Evolutionary conservation across 148 eudicot species (phyloP).

Genomic region (Camellia sinensis): DNA sequence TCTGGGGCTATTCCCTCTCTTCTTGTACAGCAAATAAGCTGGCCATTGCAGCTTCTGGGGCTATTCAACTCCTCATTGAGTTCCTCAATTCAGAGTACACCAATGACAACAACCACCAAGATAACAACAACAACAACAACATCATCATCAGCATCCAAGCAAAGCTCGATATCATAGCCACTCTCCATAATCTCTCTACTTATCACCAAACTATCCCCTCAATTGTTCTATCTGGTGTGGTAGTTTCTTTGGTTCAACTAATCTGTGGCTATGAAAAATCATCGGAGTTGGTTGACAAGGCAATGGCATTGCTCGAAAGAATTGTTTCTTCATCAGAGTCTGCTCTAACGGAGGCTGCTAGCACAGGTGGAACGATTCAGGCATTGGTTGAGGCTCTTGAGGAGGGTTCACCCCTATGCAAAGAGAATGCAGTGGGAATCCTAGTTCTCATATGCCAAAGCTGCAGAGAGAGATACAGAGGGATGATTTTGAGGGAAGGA

Average conservation of each 20-base stretch:
- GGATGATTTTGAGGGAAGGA: slow-evolving; percentile 57
- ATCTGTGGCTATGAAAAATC: slow-evolving; percentile 44
- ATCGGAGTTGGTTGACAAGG: slow-evolving; percentile 54
- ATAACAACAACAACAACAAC: neutral
- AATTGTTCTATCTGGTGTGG: slow-evolving; percentile 29
- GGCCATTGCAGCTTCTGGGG: slow-evolving; percentile 49
- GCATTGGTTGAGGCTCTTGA: slow-evolving; percentile 62
- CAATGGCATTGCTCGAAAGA: slow-evolving; percentile 49
- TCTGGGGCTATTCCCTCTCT: slow-evolving; percentile 58
- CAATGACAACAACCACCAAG: neutral
- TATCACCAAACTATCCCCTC: slow-evolving; percentile 39
- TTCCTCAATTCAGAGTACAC: slow-evolving; percentile 18
- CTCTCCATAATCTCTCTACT: slow-evolving; percentile 60
- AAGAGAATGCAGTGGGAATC: slow-evolving; percentile 60
- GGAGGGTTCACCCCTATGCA: slow-evolving; percentile 51
- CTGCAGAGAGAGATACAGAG: slow-evolving; percentile 55
- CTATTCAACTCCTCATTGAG: slow-evolving; percentile 42
- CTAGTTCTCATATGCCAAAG: slow-evolving; percentile 48
- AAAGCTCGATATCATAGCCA: slow-evolving; percentile 49
- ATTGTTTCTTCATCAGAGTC: slow-evolving; percentile 46
- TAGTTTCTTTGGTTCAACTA: slow-evolving; percentile 35
- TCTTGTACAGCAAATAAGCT: slow-evolving; percentile 51
- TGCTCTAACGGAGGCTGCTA: slow-evolving; percentile 36
- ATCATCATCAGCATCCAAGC: slow-evolving; percentile 42
- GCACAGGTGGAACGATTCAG: slow-evolving; percentile 36